Evolutionary conservation across 768 basidiomycete genomes (phyloP).

Genomic region (Lactarius psammicola): DNA sequence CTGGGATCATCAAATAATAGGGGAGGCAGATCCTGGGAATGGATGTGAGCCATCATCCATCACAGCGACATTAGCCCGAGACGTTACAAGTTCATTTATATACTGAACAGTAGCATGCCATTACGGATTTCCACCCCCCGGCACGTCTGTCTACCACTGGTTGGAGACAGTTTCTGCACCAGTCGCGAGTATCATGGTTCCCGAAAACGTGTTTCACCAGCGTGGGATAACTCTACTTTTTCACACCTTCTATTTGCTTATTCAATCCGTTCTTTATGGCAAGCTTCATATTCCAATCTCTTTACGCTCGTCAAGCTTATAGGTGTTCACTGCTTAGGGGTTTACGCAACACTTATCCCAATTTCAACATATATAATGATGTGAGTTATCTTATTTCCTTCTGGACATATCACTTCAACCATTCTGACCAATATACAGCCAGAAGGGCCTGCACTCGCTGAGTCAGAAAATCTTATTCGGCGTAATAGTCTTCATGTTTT

Average conservation of each 20-base stretch:
- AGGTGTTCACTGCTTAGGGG: background rate
- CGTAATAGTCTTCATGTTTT: conserved; percentile 7
- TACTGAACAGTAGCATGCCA: too few relatives aligned
- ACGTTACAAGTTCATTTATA: too few relatives aligned
- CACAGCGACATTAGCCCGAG: too few relatives aligned
- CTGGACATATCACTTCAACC: background rate
- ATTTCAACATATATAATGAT: conserved; percentile 6
- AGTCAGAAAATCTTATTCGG: conserved; percentile 6
- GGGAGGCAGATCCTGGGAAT: too few relatives aligned
- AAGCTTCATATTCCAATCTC: background rate
- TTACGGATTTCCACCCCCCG: background rate
- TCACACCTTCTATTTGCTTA: background rate
- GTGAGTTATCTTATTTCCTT: background rate
- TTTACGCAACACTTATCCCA: conserved; percentile 13
- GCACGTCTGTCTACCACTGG: background rate
- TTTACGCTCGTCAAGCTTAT: background rate
- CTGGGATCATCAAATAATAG: background rate
- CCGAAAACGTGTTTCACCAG: background rate
- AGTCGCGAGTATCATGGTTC: background rate
- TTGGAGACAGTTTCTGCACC: background rate
- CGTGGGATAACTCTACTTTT: background rate
- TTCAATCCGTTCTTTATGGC: background rate
- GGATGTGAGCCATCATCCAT: background rate
- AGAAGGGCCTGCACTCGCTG: background rate
- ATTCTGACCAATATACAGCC: background rate